Percentiles rank a stretch among this genome's conserved stretches.
Conservation (phyloP, 108 stramenopile genomes). For the Cylindrotheca closterium region DNA sequence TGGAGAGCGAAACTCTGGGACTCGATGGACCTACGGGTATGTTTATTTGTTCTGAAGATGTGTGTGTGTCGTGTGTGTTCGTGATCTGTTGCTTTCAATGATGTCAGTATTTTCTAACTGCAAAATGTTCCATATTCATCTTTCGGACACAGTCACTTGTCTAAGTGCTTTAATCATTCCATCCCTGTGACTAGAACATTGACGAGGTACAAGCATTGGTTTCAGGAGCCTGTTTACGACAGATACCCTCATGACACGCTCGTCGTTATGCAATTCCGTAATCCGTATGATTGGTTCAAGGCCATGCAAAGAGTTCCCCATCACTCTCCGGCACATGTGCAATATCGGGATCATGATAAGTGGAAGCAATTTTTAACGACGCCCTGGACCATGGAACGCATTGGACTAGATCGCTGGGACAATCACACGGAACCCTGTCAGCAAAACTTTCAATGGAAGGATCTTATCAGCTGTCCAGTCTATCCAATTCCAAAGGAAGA, state of each 20-base stretch:
- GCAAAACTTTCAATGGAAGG: slow-evolving; percentile 74
- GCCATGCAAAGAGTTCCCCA: slow-evolving; percentile 72
- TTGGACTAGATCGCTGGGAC: slow-evolving; percentile 56
- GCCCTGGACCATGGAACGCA: slow-evolving; percentile 76
- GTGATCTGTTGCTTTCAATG: neutral
- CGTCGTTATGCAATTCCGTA: slow-evolving; percentile 81
- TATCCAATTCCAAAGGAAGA: slow-evolving; percentile 58
- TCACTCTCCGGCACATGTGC: slow-evolving; percentile 50
- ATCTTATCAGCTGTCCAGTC: slow-evolving; percentile 65
- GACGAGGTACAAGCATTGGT: slow-evolving; percentile 90
- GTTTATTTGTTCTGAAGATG: slow-evolving; percentile 5
- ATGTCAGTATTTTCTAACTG: too few species aligned
- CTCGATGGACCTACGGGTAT: slow-evolving; percentile 82
- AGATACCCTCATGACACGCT: slow-evolving; percentile 64
- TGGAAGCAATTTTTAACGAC: slow-evolving; percentile 81
- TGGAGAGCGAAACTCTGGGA: slow-evolving; percentile 86
- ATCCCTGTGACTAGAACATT: slow-evolving; percentile 45
- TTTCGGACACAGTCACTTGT: slow-evolving; percentile 25
- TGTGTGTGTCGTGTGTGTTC: neutral
- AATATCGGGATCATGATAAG: slow-evolving; percentile 23
- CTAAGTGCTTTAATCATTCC: slow-evolving; percentile 32
- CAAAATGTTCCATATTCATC: neutral
- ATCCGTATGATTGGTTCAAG: slow-evolving; percentile 79
- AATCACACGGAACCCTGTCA: slow-evolving; percentile 55
- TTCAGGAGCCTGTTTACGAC: slow-evolving; percentile 46